Evolutionary conservation across 331 rosid genomes (phyloP), one percentile per base, ranked within the genome.

Genomic region (Rosa hybrid): DNA sequence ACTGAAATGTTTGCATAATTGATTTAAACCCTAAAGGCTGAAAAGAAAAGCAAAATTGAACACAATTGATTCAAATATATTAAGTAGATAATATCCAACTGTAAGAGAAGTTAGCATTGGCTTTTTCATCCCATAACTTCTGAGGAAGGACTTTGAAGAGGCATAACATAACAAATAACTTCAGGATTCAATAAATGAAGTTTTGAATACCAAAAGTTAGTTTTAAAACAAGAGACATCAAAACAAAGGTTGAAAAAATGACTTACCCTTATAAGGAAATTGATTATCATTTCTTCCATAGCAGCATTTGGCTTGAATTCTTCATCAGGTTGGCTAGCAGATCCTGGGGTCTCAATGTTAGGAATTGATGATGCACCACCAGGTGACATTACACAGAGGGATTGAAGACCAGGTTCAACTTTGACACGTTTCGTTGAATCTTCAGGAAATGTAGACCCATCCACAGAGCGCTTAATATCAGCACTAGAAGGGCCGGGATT

Each of bases 301-400:
- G 99, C 99, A 85, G 99, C 99, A 90, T 96, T 96, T 81, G 99
- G 99, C 86, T 96, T 96, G 86, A 96, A 96, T 83, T 96, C 99
- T 84, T 93, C 99, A 80, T 96, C 99, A 54, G 98, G 97, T 82
- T 96, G 99, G 82, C 91, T 83, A 71, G 92, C 67, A 83, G 95
- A 92, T 83, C 99, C 99, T 34, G 98, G 98, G 75, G 97, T 92
- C 86, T 93, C 99, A 72, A 96, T 87, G 84, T 90, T 93, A 21
- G 99, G 88, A 76, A 96, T 90, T 67, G 98, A 92, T 62, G 99
- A 89, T 68, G 98, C 91, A 78, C 98, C 97, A 74, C 99, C 97
- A n/a, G 99, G 98, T 41, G 99, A 96, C 99, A 96, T 92, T 73
- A 93, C 96, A 80, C 98, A 88, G 0, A 90, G 85, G 45, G 99